These are phyloP conservation scores for Maudiozyma barnettii DNA, from an alignment of 805 yeast species.

Conservation along the genomic window DNA sequence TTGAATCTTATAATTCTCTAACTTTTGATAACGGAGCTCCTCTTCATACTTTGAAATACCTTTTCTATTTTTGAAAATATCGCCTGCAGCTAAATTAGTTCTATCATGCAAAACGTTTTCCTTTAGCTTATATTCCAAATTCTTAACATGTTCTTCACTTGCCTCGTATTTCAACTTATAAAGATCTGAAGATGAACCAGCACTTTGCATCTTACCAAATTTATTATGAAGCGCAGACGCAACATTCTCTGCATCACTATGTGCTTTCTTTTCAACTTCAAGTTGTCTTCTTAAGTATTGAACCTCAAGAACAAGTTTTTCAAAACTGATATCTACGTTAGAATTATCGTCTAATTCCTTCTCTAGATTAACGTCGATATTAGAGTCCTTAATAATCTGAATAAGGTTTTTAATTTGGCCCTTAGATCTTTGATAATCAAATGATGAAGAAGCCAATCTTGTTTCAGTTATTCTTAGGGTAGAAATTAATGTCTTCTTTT, in stretches of 20 bases:
- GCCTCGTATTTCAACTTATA: conserved; percentile 40
- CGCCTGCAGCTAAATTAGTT: conserved; percentile 20
- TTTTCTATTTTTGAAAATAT: conserved; percentile 22
- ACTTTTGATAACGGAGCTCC: conserved; percentile 21
- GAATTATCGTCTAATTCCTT: conserved; percentile 11
- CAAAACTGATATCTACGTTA: conserved; percentile 23
- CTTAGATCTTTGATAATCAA: conserved; percentile 43
- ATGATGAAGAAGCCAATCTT: conserved; percentile 54
- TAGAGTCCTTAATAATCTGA: conserved; percentile 18
- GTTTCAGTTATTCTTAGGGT: conserved; percentile 53
- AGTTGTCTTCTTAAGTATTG: conserved; percentile 40
- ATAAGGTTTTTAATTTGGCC: conserved; percentile 35
- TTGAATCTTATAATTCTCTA: conserved; percentile 37
- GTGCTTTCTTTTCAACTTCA: conserved; percentile 43
- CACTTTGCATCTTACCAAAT: conserved; percentile 19
- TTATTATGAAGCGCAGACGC: conserved; percentile 21
- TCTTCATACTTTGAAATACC: conserved; percentile 26
- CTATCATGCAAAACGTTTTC: conserved; percentile 20
- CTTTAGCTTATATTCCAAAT: conserved; percentile 32
- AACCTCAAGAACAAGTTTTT: conserved; percentile 34
- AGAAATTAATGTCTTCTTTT: conserved; percentile 39
- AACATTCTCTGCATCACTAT: conserved; percentile 42
- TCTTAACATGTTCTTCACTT: conserved; percentile 36
- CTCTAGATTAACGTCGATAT: conserved; percentile 22
- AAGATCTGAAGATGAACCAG: conserved; percentile 27